Evolutionary conservation across 768 basidiomycete genomes (phyloP).

Genomic region (Lactarius trivialis): DNA sequence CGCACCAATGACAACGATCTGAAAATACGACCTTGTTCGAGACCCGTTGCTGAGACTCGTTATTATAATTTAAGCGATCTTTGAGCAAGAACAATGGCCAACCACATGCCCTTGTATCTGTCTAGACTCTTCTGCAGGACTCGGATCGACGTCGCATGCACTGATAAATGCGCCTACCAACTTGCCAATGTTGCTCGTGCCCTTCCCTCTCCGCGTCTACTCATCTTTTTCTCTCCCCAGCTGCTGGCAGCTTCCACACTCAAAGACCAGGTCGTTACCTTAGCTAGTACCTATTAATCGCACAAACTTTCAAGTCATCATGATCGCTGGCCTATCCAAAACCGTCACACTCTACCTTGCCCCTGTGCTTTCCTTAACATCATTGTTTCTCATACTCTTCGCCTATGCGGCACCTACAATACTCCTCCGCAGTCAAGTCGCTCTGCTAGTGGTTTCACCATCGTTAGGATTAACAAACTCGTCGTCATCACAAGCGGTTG

Average conservation of each 20-base stretch:
- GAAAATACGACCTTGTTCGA: background rate
- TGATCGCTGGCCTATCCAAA: conserved; percentile 70
- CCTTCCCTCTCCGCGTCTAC: background rate
- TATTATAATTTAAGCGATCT: background rate
- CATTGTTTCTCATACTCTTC: conserved; percentile 58
- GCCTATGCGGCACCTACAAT: conserved; percentile 61
- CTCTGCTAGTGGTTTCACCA: conserved; percentile 59
- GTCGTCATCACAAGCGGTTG: conserved; percentile 31
- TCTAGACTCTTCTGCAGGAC: background rate
- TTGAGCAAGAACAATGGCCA: conserved; percentile 6
- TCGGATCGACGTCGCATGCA: background rate
- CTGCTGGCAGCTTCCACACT: conserved; percentile 22
- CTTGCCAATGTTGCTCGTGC: background rate
- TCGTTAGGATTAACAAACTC: conserved; percentile 39
- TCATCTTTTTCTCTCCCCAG: background rate
- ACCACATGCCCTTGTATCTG: background rate
- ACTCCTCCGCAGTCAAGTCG: conserved; percentile 54
- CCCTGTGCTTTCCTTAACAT: conserved; percentile 57
- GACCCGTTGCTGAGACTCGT: background rate
- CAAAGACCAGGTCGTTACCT: conserved; percentile 19
- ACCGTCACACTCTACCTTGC: conserved; percentile 61
- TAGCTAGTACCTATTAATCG: conserved; percentile 19
- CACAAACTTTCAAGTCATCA: conserved; percentile 30
- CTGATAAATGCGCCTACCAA: conserved; percentile 2
- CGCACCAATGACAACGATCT: background rate